These are phyloP conservation scores for Talaromyces marneffei DNA, from an alignment of 2,329 filamentous ascomycete species.

Conservation along the genomic window DNA sequence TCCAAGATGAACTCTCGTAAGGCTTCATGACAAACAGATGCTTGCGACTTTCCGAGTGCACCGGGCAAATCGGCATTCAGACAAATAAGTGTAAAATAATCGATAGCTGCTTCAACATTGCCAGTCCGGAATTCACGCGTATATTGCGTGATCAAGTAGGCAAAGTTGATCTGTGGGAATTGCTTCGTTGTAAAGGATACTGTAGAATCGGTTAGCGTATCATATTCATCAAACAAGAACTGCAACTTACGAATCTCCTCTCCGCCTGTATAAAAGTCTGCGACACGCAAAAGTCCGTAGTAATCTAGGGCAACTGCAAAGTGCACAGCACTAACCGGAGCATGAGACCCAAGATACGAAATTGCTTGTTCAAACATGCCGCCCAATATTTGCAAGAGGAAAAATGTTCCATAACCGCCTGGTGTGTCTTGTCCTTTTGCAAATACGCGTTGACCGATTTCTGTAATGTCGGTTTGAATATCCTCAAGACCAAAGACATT, in stretches of 20 bases:
- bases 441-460: slow-evolving; percentile 90
- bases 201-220: slow-evolving; percentile 20
- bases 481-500: slow-evolving; percentile 59
- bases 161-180: slow-evolving; percentile 83
- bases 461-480: slow-evolving; percentile 72
- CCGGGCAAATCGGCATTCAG: slow-evolving; percentile 79
- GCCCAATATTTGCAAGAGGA: slow-evolving; percentile 82
- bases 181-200: slow-evolving; percentile 51
- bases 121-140: slow-evolving; percentile 92
- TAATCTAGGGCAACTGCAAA: slow-evolving; percentile 84
- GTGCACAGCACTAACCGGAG: slow-evolving; percentile 89
- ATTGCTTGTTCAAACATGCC: slow-evolving; percentile 94
- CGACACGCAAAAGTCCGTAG: slow-evolving; percentile 82
- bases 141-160: slow-evolving; percentile 88
- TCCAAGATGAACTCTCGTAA: slow-evolving; percentile 93
- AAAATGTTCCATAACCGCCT: slow-evolving; percentile 80
- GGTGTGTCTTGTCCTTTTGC: slow-evolving; percentile 72
- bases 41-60: slow-evolving; percentile 68
- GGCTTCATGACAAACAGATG: slow-evolving; percentile 81
- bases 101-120: slow-evolving; percentile 80
- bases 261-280: slow-evolving; percentile 68
- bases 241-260: slow-evolving; percentile 57
- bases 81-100: slow-evolving; percentile 88
- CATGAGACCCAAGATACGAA: slow-evolving; percentile 83
- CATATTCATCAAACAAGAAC: slow-evolving; percentile 18